These are phyloP conservation scores for Agmasoma carcini DNA, from an alignment of 371 early-diverging fungal genomes.

Conservation along the genomic window DNA sequence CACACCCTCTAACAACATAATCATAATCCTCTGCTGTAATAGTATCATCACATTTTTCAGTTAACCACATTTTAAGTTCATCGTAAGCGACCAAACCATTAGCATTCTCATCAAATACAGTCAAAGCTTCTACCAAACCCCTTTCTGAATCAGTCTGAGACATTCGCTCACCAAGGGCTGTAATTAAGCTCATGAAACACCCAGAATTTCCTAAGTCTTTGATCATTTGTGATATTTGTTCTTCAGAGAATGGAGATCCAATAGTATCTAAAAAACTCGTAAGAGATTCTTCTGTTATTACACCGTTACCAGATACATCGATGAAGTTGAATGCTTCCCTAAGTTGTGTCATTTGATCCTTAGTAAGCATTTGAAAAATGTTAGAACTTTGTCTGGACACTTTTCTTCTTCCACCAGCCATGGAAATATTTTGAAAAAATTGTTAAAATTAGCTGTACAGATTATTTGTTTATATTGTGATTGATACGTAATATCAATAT, in stretches of 20 bases:
- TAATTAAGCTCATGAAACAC: slow-evolving; percentile 77
- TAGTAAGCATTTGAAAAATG: slow-evolving; percentile 91
- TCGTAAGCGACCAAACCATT: slow-evolving; percentile 67
- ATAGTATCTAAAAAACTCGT: slow-evolving; percentile 65
- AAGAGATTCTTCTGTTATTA: slow-evolving; percentile 68
- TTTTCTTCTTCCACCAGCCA: slow-evolving; percentile 33
- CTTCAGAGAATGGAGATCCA: slow-evolving; percentile 61
- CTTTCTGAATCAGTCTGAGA: slow-evolving; percentile 69
- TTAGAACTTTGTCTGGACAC: slow-evolving; percentile 66
- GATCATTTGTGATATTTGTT: slow-evolving; percentile 73
- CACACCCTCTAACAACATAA: slow-evolving; percentile 29
- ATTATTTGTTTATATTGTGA: no score
- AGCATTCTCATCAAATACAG: slow-evolving; percentile 65
- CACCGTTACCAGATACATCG: slow-evolving; percentile 70
- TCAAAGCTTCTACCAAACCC: slow-evolving; percentile 67
- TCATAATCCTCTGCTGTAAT: slow-evolving; percentile 70
- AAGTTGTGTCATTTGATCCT: slow-evolving; percentile 77
- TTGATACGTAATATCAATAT: no score
- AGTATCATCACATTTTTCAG: slow-evolving; percentile 60
- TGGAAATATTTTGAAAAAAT: neutral
- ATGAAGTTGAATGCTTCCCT: slow-evolving; percentile 80
- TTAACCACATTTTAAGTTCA: slow-evolving; percentile 64
- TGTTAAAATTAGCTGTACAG: neutral
- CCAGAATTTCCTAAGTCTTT: slow-evolving; percentile 65
- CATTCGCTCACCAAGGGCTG: slow-evolving; percentile 75